A percentile compares a stretch with the other conserved stretches of the same genome.
These are phyloP conservation scores for Corrigiola litoralis DNA, from an alignment of 179 eudicot species.

Conservation along the genomic window DNA sequence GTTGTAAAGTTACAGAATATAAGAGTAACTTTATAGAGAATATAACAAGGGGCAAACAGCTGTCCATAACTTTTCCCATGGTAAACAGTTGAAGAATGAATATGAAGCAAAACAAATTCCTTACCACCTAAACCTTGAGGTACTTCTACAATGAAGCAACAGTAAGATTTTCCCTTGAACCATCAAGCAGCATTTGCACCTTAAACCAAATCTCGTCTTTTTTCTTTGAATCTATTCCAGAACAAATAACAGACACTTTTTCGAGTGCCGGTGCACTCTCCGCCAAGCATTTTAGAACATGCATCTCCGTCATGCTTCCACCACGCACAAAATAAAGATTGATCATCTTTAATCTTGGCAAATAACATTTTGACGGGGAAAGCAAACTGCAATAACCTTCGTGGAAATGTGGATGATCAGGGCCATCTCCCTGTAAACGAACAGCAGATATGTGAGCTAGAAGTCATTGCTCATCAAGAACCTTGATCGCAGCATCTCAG, in stretches of 20 bases:
- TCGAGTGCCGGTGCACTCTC: conserved; percentile 29
- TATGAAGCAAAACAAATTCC: not conserved
- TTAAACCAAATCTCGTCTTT: conserved; percentile 13
- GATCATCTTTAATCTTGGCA: conserved; percentile 30
- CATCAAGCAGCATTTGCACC: conserved; percentile 22
- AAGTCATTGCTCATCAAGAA: not conserved
- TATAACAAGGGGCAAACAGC: no score
- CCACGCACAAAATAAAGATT: conserved; percentile 23
- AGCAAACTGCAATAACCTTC: conserved; percentile 18
- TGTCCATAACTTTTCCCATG: no score
- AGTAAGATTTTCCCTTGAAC: conserved; percentile 18
- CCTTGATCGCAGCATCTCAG: not conserved
- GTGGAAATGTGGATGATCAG: not conserved
- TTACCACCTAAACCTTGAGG: not conserved
- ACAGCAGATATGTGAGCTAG: not conserved
- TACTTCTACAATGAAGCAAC: conserved; percentile 4
- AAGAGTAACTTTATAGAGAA: no score
- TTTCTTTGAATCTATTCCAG: conserved; percentile 14
- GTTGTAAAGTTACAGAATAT: no score
- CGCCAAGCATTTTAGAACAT: conserved; percentile 25
- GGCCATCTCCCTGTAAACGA: conserved; percentile 28
- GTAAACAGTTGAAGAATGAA: no score
- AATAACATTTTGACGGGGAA: conserved; percentile 23
- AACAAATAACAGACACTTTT: conserved; percentile 21
- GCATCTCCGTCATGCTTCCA: conserved; percentile 22